phyloP scores from a whole-genome alignment of 371 early-diverging fungal species.

The Circinella umbellata region DNA sequence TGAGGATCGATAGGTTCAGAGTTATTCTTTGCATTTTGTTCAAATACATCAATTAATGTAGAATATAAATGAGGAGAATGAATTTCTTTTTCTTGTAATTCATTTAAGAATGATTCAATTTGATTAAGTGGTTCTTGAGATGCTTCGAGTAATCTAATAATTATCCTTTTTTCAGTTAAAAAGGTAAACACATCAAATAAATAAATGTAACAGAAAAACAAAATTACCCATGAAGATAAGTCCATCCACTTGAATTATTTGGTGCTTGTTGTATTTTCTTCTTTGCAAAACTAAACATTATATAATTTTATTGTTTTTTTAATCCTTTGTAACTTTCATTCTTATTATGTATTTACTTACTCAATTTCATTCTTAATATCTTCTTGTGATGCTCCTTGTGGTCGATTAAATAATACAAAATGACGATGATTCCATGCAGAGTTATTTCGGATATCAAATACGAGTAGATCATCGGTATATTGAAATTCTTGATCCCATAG shows the following conservation, averaged over 20 bases:
- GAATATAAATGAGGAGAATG: constrained; percentile 68
- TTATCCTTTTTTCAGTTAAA: neutral
- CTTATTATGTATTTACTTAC: constrained; percentile 35
- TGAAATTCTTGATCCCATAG: constrained; percentile 81
- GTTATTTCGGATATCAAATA: constrained; percentile 92
- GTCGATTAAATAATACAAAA: constrained; percentile 68
- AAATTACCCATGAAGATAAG: constrained; percentile 76
- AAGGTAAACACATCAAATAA: neutral
- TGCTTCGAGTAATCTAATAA: constrained; percentile 51
- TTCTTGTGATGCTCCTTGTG: constrained; percentile 43
- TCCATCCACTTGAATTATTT: constrained; percentile 91
- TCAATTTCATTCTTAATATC: constrained; percentile 65
- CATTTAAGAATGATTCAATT: constrained; percentile 53
- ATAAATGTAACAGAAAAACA: too few relatives aligned
- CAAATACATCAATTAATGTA: constrained; percentile 71
- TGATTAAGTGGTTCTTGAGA: constrained; percentile 37
- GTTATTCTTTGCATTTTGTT: constrained; percentile 51
- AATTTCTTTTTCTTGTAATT: constrained; percentile 35
- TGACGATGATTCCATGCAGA: constrained; percentile 98
- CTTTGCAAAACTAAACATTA: constrained; percentile 58
- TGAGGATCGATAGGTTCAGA: constrained; percentile 34
- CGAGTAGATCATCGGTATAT: constrained; percentile 72
- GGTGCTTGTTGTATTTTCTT: constrained; percentile 79
- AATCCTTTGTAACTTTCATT: too few relatives aligned
- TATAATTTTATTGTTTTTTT: too few relatives aligned